Base-by-base conservation (phyloP, 345 rosid species). In the Moringa oleifera region DNA sequence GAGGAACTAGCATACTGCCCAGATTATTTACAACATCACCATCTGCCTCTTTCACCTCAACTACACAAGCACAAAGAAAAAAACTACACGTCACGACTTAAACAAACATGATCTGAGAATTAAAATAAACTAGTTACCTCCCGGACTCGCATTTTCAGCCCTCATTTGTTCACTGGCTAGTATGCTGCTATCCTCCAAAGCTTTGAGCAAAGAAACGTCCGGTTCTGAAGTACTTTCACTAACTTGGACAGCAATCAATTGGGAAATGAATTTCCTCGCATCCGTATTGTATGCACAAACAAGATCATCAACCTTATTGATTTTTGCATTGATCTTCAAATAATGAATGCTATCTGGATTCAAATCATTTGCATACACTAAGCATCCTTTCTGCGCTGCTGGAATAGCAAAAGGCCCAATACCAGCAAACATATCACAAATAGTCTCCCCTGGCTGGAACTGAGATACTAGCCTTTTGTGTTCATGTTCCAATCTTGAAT, bases 361-460 rank as follows among this genome's bases (percentile, higher is more conserved):
- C 59, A 90, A 68, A 75, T 93, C 98, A 73, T 93, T 88, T 71
- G 98, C 96, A 81, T 83, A 79, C 61, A 93, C 94, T 11, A 81
- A 60, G 74, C 98, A 93, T 54, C 98, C 97, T 72, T 81, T 90
- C 46, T 83, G 96, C 46, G 94, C 96, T 41, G 97, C 97, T 56
- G 97, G 96, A 74, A 93, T 83, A 52, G 96, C 92, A 74, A 90
- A 93, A 58, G 98, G 98, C 53, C 97, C 98, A 71, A 93, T 83
- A 50, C 97, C 98, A 69, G 98, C 84, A 82, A 90, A 90, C 97
- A 90, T 86, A 73, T 93, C 97, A 81, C 96, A 93, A 47, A 93
- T 82, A 23, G 76, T 86, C 70, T 93, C 97, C 64, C 92, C 96
- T 16, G 92, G 80, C 76, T 20, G 72, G 68, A 90, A 93, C 52